Evolutionary conservation across 2,329 filamentous ascomycete species (phyloP), one percentile per base, ranked within the genome.

Genomic region (Ophiostoma himal-ulmi): DNA sequence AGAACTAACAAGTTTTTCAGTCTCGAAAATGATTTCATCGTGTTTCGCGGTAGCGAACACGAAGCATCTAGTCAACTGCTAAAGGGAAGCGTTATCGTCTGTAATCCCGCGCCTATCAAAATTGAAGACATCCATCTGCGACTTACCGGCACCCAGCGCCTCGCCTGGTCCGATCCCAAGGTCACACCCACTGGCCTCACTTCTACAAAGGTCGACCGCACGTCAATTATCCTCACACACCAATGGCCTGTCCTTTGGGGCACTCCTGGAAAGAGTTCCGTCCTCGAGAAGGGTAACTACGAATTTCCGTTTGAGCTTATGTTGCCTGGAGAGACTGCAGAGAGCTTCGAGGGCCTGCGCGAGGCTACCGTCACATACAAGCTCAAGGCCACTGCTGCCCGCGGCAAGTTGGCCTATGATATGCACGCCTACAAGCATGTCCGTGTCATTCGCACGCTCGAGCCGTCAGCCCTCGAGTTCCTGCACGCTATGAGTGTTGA

Each of bases 401-500:
- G 94, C 71, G 92, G 93, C 73, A 96, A 95, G 82, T 89, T 97
- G 76, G 89, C 91, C 76, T 94, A 96, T 82, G 93, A 97, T 78
- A 83, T 96, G 68, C 88, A 91, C 75, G 87, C 92, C 44, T 90
- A 90, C 78, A 94, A 94, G 79, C 89, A 91, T 69, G 80, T 95
- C 70, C 87, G 92, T 70, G 87, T 94, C 70, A 91, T 94, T 71
- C 87, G 92, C 70, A 94, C 92, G 0, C 82, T 94, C 66, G 90
- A 92, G 72, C 86, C 91, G 13, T 89, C 89, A 68, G 90, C 91
- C 13, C 83, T 94, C 71, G 91, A 94, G 77, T 86, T 94, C 73
- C 85, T 91, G 52, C 91, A 98, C 79, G 90, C 93, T 67, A 95
- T 97, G 92, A 92, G 92, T 73, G 94, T 98, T 74, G 94, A 97